Base-by-base conservation (phyloP, 192 early-diverging fungal genomes). In the Chytriomyces sp. region DNA sequence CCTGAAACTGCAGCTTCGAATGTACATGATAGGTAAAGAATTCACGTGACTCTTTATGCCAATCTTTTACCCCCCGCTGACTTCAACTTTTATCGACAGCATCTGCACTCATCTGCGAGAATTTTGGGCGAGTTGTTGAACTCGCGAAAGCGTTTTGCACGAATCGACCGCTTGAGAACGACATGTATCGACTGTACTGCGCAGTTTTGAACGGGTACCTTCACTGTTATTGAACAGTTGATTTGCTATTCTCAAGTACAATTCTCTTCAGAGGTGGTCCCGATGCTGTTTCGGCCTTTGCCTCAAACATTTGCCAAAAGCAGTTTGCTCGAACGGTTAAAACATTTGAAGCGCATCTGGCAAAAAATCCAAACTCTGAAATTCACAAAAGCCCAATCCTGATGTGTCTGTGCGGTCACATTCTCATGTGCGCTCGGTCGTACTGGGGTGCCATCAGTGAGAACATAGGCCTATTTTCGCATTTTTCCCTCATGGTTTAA, bases 401-500 rank as follows among this genome's bases (percentile, higher is more conserved):
- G 45, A 62, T 91, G 8, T 76, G 84, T 11, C 65, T 91, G 2
- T 87, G 89, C 81, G 93, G 90, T 1, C 88, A 91, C 80, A 84
- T 93, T 50, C 65, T 92, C 53, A 77, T 83, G 16, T 72, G 79
- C 1, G 87, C 82, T 1, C 79, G 87, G 50, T 85, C 83, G 23
- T 91, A 92, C 75, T 57, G 82, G 43, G 75, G 71, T 9, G 91
- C 92, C 44, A 89, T 88, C 11, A 79, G 91, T 94, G 72, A 72
- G 64, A 43, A 20, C 20, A 35, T 26, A 24, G 18, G 72, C 43
- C 24, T 61, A 24, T 61, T 61, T 57, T 72, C 2, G 8, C 4
- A 1, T 57, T 61, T 11, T n/a, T 61, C 26, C n/a, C 63, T 26
- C 46, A 68, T 47, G 35, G 7, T 71, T 60, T 50, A 2, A 57